phyloP scores from a whole-genome alignment of 2,329 filamentous ascomycete genomes.

The Chaetothyriales sp. region DNA sequence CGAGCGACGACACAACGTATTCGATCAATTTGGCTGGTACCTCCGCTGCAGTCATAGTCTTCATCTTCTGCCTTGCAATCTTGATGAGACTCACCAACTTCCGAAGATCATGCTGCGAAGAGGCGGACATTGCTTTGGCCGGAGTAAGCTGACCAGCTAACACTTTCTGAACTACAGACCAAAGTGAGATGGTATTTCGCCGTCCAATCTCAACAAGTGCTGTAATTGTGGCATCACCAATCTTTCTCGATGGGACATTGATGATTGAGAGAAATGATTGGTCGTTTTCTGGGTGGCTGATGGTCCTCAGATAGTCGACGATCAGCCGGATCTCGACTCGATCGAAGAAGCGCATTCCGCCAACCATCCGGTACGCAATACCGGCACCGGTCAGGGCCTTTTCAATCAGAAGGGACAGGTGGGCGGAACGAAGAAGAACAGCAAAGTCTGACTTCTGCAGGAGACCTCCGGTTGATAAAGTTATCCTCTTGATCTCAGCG shows the following conservation, averaged over 20 bases:
- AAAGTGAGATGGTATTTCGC: conserved; percentile 53
- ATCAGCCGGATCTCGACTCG: conserved; percentile 75
- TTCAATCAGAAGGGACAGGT: conserved; percentile 76
- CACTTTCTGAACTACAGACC: conserved; percentile 54
- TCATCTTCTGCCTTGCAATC: conserved; percentile 41
- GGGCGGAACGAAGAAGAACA: conserved; percentile 72
- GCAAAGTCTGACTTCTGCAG: conserved; percentile 66
- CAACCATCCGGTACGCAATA: conserved; percentile 84
- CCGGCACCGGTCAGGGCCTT: conserved; percentile 64
- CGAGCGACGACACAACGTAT: conserved; percentile 49
- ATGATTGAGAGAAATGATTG: conserved; percentile 73
- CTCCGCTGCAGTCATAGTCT: conserved; percentile 17
- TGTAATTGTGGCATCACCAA: conserved; percentile 69
- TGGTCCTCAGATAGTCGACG: conserved; percentile 74
- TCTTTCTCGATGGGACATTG: conserved; percentile 66
- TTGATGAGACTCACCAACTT: conserved; percentile 48
- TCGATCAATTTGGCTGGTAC: conserved; percentile 39
- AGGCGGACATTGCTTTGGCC: conserved; percentile 41
- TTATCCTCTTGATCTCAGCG: conserved; percentile 60
- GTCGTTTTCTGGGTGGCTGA: conserved; percentile 74
- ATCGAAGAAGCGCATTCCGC: conserved; percentile 82
- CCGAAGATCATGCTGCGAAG: conserved; percentile 44
- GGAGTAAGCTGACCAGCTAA: conserved; percentile 39
- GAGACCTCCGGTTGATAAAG: conserved; percentile 58
- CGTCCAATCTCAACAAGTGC: conserved; percentile 65